Evolutionary conservation across 202 grass and related monocot species (phyloP), one percentile per base, ranked within the genome.

Genomic region (Setaria viridis): DNA sequence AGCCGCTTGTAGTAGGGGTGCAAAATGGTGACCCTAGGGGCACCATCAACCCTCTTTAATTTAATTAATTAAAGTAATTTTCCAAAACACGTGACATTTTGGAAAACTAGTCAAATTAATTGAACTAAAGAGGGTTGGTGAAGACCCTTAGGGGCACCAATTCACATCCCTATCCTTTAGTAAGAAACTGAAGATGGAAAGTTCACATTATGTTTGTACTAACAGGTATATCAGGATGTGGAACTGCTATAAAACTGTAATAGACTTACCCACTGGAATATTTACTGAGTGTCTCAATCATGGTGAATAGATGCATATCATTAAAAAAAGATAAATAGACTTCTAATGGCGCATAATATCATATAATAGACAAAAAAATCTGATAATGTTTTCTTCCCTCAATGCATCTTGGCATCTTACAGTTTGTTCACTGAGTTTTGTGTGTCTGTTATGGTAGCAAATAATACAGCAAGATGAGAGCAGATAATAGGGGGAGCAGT

Each of bases 101-200:
- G 55, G 20, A 21, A 58, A n/a, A 58, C 20, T 58, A 21, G 55
- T 58, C n/a, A 1, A 21, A 58, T 21, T 58, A 58, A 58, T 21
- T 58, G 55, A 58, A 58, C 20, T 21, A 7, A 58, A 58, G 57
- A 60, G 57, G 57, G n/a, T 60, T 5, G n/a, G n/a, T 21, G 7
- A 2, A 3, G 55, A 58, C 55, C 55, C 20, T 58, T 58, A 58
- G 19, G 55, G 7, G 48, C 48, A 14, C 48, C 19, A 58, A 58
- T 56, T 56, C 17, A 20, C 53, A 56, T 56, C 53, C 53, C 53
- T 56, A 20, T 9, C 3, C 77, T 71, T 35, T 81, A 70, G 32
- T 65, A 71, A 11, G 58, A 60, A 72, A 86, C 71, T 62, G 35
- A 86, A 82, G 4, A 71, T 64, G 46, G 65, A 77, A 64, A n/a